phyloP scores from a whole-genome alignment of 108 stramenopile genomes.

The Nitzschia sp. region DNA sequence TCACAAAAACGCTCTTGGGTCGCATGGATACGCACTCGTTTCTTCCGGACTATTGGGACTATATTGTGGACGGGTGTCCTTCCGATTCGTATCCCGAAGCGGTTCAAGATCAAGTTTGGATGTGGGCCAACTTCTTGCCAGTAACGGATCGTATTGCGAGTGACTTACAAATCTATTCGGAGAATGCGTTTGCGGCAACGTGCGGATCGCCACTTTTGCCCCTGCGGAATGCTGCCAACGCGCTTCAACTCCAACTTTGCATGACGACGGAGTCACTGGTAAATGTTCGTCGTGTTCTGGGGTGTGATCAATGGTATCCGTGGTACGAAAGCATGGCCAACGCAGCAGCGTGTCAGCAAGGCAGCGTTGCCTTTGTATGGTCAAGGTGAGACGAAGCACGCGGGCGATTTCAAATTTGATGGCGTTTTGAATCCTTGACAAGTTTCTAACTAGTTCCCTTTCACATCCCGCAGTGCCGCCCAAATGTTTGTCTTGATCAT shows the following conservation, averaged over 20 bases:
- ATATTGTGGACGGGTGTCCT: slow-evolving; percentile 15
- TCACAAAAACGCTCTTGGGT: slow-evolving; percentile 2
- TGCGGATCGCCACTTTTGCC: slow-evolving; percentile 1
- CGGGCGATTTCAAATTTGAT: too few relatives aligned
- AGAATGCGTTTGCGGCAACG: slow-evolving; percentile 1
- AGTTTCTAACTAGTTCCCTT: background rate
- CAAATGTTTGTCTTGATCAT: slow-evolving; percentile 4
- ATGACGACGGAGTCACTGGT: slow-evolving; percentile 9
- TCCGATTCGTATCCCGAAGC: slow-evolving; percentile 1
- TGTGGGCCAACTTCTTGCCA: slow-evolving; percentile 1
- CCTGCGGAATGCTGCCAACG: background rate
- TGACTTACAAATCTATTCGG: background rate
- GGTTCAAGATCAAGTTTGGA: slow-evolving; percentile 4
- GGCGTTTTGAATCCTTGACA: background rate
- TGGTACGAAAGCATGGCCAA: slow-evolving; percentile 16
- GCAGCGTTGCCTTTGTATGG: slow-evolving; percentile 9
- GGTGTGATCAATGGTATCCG: slow-evolving; percentile 19
- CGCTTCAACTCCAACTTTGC: slow-evolving; percentile 5
- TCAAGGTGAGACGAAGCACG: too few relatives aligned
- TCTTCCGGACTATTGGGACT: slow-evolving; percentile 13
- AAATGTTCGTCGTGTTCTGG: slow-evolving; percentile 5
- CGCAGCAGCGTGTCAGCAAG: background rate
- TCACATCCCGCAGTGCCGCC: slow-evolving; percentile 1
- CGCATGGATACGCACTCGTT: background rate
- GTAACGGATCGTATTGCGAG: background rate